Conservation (phyloP, 371 early-diverging fungal species). For the Mucor saturninus region DNA sequence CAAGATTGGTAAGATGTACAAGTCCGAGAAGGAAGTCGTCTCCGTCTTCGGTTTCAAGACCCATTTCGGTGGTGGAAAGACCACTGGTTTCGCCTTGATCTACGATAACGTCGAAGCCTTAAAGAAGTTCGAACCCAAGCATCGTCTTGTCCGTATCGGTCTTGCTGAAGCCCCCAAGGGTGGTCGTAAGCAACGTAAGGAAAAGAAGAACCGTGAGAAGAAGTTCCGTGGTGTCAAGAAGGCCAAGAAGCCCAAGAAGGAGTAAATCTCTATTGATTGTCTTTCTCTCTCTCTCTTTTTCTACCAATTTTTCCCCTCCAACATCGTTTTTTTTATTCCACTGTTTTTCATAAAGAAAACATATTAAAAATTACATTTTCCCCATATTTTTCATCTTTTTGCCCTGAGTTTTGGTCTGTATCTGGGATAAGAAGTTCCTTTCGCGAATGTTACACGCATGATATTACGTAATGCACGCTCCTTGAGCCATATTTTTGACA, state of each 20-base stretch:
- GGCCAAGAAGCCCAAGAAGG: conserved; percentile 80
- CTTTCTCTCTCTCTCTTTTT: not conserved
- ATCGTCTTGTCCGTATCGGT: conserved; percentile 90
- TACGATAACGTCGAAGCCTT: conserved; percentile 95
- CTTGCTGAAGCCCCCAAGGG: conserved; percentile 77
- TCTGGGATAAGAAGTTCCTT: too few species aligned
- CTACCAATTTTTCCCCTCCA: not conserved
- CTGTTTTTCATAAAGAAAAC: not conserved
- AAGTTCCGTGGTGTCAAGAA: conserved; percentile 98
- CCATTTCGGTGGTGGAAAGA: conserved; percentile 97
- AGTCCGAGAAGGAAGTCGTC: conserved; percentile 88
- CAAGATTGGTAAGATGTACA: conserved; percentile 97
- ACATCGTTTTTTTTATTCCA: not conserved
- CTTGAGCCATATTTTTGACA: too few species aligned
- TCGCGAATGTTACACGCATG: too few species aligned
- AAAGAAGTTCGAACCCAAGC: conserved; percentile 99
- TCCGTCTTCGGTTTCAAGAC: conserved; percentile 97
- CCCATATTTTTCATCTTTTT: too few species aligned
- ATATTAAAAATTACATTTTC: too few species aligned
- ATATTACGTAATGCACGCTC: too few species aligned
- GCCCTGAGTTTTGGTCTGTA: too few species aligned
- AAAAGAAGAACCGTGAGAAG: conserved; percentile 99
- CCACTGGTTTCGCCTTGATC: conserved; percentile 97
- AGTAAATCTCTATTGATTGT: conserved; percentile 34
- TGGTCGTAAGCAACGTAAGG: conserved; percentile 98